phyloP scores from a whole-genome alignment of 2,329 filamentous ascomycete species.

The Fusarium coicis region DNA sequence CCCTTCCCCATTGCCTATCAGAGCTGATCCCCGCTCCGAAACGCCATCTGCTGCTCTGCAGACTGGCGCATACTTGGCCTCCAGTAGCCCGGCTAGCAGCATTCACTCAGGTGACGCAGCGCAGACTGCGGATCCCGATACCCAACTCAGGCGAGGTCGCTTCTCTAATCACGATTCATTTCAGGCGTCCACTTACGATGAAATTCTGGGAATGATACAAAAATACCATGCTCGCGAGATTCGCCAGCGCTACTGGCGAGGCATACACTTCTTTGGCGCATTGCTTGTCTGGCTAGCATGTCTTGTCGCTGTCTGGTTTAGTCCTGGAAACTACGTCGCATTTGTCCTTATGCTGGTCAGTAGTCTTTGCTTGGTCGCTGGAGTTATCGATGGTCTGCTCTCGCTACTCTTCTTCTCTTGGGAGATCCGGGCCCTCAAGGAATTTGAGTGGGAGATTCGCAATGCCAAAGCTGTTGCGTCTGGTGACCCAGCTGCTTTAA shows the following conservation, averaged over 20 bases:
- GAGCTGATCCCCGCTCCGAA: constrained; percentile 25
- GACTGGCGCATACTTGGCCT: constrained; percentile 42
- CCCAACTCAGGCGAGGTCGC: constrained; percentile 47
- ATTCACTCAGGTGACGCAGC: constrained; percentile 33
- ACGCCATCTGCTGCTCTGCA: constrained; percentile 41
- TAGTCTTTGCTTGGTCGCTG: constrained; percentile 79
- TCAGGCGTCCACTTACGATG: constrained; percentile 33
- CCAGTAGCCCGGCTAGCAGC: constrained; percentile 40
- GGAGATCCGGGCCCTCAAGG: constrained; percentile 83
- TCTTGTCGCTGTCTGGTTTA: constrained; percentile 87
- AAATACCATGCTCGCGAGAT: constrained; percentile 77
- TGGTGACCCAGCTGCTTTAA: constrained; percentile 42
- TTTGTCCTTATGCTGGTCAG: constrained; percentile 85
- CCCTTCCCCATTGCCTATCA: constrained; percentile 35
- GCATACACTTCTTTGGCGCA: constrained; percentile 77
- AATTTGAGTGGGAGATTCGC: constrained; percentile 93
- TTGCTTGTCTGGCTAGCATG: constrained; percentile 77
- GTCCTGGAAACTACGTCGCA: constrained; percentile 76
- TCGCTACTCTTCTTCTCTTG: constrained; percentile 86
- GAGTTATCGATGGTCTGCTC: constrained; percentile 85
- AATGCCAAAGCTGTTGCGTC: constrained; percentile 67
- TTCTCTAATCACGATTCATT: constrained; percentile 30
- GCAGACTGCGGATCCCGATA: constrained; percentile 43
- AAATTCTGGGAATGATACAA: constrained; percentile 77
- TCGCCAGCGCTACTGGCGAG: constrained; percentile 76